Conservation (phyloP, 129 eudicot genomes). For the Oenanthe sinensis region DNA sequence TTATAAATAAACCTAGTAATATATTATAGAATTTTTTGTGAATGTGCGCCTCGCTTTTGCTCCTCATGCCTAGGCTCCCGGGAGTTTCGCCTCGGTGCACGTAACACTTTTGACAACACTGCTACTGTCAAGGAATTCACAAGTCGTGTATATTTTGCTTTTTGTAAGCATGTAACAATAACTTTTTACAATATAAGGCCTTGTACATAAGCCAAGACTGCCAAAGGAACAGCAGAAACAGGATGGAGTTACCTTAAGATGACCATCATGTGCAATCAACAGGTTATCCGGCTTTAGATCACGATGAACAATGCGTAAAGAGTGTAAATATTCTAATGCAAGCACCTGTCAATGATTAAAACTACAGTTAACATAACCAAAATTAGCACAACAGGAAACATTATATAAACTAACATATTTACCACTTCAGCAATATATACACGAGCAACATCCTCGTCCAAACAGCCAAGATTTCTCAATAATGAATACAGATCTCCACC, state of each 20-base stretch:
- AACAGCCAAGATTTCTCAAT: slow-evolving; percentile 89
- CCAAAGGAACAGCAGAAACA: slow-evolving; percentile 5
- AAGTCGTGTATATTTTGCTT: background rate
- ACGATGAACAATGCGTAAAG: slow-evolving; percentile 94
- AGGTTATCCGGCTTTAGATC: slow-evolving; percentile 92
- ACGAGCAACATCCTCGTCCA: slow-evolving; percentile 95
- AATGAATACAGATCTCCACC: slow-evolving; percentile 93
- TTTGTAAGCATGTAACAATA: background rate
- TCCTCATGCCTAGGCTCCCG: no score
- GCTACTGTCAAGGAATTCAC: slow-evolving; percentile 33
- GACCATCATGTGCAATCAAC: slow-evolving; percentile 98
- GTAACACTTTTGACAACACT: background rate
- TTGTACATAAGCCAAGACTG: background rate
- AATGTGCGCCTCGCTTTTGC: no score
- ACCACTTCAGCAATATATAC: slow-evolving; percentile 97
- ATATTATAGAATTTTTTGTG: no score
- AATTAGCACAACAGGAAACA: background rate
- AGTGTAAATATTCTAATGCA: slow-evolving; percentile 93
- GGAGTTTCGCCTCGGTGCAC: no score
- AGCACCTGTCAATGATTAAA: slow-evolving; percentile 58
- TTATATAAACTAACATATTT: slow-evolving; percentile 19
- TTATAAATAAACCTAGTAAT: no score
- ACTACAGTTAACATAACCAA: slow-evolving; percentile 1
- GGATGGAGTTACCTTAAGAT: slow-evolving; percentile 69
- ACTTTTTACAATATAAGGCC: background rate